These are phyloP conservation scores for Stachybotrys echinatus DNA, from an alignment of 2,329 filamentous ascomycete genomes.

Conservation along the genomic window DNA sequence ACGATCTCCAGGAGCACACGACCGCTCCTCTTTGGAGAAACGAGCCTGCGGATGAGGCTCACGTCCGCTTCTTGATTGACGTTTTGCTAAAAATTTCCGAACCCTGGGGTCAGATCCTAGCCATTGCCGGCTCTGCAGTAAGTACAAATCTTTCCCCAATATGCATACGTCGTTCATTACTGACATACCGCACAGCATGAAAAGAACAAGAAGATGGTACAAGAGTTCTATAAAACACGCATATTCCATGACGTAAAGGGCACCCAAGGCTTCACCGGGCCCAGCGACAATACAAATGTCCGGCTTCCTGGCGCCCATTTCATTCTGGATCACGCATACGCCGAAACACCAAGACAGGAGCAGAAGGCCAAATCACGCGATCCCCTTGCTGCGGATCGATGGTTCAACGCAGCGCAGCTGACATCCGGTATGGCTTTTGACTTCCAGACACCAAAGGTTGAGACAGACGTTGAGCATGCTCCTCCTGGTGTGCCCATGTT, in stretches of 20 bases:
- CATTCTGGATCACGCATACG: conserved; percentile 18
- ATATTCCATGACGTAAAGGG: conserved; percentile 17
- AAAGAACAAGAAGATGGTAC: conserved; percentile 20
- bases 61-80: conserved; percentile 25
- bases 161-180: neutral
- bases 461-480: conserved; percentile 12
- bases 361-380: conserved; percentile 9
- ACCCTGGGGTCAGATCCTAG: conserved; percentile 23
- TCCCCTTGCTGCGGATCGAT: conserved; percentile 14
- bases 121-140: conserved; percentile 1
- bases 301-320: conserved; percentile 17
- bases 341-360: conserved; percentile 13
- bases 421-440: neutral
- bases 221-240: conserved; percentile 24
- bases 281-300: conserved; percentile 1
- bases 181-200: conserved; percentile 17
- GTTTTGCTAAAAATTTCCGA: conserved; percentile 26
- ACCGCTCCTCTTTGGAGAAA: conserved; percentile 30
- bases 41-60: conserved; percentile 22
- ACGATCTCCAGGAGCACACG: conserved; percentile 25
- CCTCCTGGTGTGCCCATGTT: conserved; percentile 20
- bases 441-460: conserved; percentile 5
- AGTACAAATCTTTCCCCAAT: neutral
- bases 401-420: conserved; percentile 8
- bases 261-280: neutral